Percentiles rank a stretch among this genome's conserved stretches.
phyloP scores from a whole-genome alignment of 805 yeast species.

The Cyberlindnera suaveolens region DNA sequence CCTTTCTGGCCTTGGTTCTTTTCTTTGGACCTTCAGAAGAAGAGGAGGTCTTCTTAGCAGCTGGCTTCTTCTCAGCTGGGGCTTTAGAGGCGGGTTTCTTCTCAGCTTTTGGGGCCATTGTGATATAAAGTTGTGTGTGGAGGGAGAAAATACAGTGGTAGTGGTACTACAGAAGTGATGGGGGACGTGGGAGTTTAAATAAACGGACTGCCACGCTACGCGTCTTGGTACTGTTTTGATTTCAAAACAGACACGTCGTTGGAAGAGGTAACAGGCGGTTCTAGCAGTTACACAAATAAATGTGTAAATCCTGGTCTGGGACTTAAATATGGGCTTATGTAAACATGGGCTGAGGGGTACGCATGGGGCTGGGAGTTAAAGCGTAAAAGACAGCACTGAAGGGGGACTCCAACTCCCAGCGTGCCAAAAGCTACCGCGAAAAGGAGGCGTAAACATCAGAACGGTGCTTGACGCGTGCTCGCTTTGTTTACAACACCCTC shows the following conservation, averaged over 20 bases:
- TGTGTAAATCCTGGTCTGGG: too few relatives aligned
- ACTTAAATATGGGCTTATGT: too few relatives aligned
- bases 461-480: conserved; percentile 1
- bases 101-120: conserved; percentile 64
- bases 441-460: neutral
- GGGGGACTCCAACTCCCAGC: neutral
- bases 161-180: neutral
- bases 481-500: neutral
- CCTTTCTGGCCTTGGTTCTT: conserved; percentile 96
- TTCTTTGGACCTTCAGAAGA: conserved; percentile 77
- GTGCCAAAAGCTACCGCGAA: neutral
- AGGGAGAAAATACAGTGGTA: conserved; percentile 1
- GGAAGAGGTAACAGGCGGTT: too few relatives aligned
- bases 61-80: conserved; percentile 95
- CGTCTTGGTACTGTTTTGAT: too few relatives aligned
- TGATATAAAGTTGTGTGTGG: conserved; percentile 17
- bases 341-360: too few relatives aligned
- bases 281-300: too few relatives aligned
- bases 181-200: neutral
- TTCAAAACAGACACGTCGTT: too few relatives aligned
- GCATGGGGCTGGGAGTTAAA: too few relatives aligned
- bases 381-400: too few relatives aligned
- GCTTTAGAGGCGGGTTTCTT: conserved; percentile 77
- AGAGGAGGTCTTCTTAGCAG: conserved; percentile 78
- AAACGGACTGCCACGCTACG: neutral